Percentiles rank a stretch among this genome's conserved stretches.
phyloP scores from a whole-genome alignment of 1,284 basidiomycete species.

The Takashimella koratensis region DNA sequence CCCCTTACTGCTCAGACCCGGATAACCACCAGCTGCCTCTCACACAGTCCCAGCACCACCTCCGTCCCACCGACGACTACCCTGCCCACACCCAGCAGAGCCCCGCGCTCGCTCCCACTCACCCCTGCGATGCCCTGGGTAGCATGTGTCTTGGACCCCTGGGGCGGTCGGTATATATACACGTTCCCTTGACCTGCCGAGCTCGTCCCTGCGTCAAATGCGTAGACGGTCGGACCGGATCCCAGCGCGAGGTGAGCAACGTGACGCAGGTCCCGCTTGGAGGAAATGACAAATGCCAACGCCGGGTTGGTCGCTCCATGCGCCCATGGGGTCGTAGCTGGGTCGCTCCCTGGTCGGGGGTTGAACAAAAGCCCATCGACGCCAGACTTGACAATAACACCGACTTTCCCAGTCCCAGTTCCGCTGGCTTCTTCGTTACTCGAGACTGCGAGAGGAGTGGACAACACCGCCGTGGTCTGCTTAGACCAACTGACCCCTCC shows the following conservation, averaged over 20 bases:
- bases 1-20: no score
- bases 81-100: slow-evolving; percentile 71
- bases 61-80: slow-evolving; percentile 47
- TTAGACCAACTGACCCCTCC: slow-evolving; percentile 30
- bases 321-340: slow-evolving; percentile 57
- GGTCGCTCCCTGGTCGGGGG: slow-evolving; percentile 26
- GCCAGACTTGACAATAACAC: slow-evolving; percentile 69
- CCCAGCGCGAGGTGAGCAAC: slow-evolving; percentile 59
- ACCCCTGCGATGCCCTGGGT: slow-evolving; percentile 75
- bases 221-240: background rate
- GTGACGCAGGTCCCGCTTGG: slow-evolving; percentile 83
- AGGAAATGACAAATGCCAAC: slow-evolving; percentile 87
- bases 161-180: slow-evolving; percentile 70
- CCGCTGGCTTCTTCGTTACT: no score
- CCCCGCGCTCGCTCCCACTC: slow-evolving; percentile 61
- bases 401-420: slow-evolving; percentile 29
- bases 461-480: slow-evolving; percentile 27
- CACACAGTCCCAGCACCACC: slow-evolving; percentile 69
- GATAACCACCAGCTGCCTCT: slow-evolving; percentile 68
- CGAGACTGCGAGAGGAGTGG: slow-evolving; percentile 22
- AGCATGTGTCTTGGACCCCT: slow-evolving; percentile 53
- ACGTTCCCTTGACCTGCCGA: slow-evolving; percentile 61
- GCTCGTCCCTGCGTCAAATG: slow-evolving; percentile 18
- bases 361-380: slow-evolving; percentile 76
- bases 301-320: slow-evolving; percentile 81